These are phyloP conservation scores for Pleurotus tuoliensis DNA, from an alignment of 768 basidiomycete genomes.

Conservation along the genomic window DNA sequence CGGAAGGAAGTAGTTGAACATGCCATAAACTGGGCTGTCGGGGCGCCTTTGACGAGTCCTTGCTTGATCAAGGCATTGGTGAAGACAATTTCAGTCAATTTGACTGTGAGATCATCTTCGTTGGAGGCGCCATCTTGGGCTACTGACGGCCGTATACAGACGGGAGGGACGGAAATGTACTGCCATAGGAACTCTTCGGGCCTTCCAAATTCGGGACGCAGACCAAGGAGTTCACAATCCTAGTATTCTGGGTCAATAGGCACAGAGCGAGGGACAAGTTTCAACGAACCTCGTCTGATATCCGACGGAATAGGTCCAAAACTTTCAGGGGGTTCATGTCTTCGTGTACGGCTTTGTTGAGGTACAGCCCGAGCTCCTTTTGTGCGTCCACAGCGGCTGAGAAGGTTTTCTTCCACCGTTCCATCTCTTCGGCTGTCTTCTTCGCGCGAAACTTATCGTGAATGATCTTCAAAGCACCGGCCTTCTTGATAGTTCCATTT, in stretches of 20 bases:
- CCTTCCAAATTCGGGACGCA: constrained; percentile 83
- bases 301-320: constrained; percentile 85
- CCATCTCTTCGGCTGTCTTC: constrained; percentile 86
- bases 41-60: constrained; percentile 82
- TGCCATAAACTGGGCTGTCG: constrained; percentile 88
- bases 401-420: constrained; percentile 83
- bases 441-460: constrained; percentile 97
- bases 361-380: constrained; percentile 79
- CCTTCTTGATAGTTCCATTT: constrained; percentile 96
- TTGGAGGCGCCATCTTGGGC: constrained; percentile 97
- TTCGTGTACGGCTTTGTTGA: constrained; percentile 86
- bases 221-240: constrained; percentile 93
- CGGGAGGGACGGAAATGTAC: constrained; percentile 96
- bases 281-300: constrained; percentile 78
- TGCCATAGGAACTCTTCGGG: constrained; percentile 99
- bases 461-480: constrained; percentile 90
- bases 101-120: constrained; percentile 97
- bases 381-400: constrained; percentile 77
- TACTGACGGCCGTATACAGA: constrained; percentile 95
- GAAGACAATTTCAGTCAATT: constrained; percentile 94
- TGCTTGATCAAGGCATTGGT: constrained; percentile 91
- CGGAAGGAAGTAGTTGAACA: background rate
- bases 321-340: constrained; percentile 95
- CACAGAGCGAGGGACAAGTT: background rate
- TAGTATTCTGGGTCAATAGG: constrained; percentile 23